Conservation (phyloP, 148 eudicot species). For the Arctostaphylos glauca region DNA sequence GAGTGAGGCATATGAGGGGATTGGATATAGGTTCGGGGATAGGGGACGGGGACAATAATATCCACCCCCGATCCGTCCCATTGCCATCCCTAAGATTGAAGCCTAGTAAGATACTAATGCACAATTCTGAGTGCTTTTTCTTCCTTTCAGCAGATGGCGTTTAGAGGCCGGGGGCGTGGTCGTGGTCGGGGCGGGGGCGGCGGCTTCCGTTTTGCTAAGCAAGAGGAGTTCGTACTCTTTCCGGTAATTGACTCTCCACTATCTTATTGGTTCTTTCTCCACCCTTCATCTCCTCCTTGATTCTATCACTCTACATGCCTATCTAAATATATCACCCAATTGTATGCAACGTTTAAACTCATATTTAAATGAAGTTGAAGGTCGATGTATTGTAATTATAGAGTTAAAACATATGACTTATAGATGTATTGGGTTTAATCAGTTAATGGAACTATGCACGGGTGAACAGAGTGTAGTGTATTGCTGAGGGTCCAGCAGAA, state of each 20-base stretch:
- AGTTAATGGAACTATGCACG: no score
- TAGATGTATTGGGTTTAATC: neutral
- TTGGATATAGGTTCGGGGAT: no score
- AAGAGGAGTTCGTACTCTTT: conserved; percentile 23
- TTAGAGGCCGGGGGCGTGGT: conserved; percentile 31
- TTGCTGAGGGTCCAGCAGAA: no score
- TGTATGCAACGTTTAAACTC: neutral
- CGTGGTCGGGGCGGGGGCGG: conserved; percentile 26
- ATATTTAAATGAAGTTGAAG: neutral
- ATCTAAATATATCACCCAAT: neutral
- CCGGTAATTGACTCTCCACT: conserved; percentile 22
- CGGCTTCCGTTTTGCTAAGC: conserved; percentile 14
- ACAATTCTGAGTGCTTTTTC: no score
- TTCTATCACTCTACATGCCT: neutral
- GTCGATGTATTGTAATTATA: neutral
- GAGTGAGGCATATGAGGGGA: no score
- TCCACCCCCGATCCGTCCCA: no score
- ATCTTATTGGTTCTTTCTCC: neutral
- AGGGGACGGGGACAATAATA: no score
- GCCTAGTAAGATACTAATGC: no score
- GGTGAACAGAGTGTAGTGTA: no score
- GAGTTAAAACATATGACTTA: neutral
- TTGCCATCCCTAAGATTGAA: no score
- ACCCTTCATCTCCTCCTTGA: neutral
- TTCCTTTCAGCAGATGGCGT: no score